Evolutionary conservation across 2,329 filamentous ascomycete genomes (phyloP), one percentile per base, ranked within the genome.

Genomic region (Pseudogymnoascus sp.): DNA sequence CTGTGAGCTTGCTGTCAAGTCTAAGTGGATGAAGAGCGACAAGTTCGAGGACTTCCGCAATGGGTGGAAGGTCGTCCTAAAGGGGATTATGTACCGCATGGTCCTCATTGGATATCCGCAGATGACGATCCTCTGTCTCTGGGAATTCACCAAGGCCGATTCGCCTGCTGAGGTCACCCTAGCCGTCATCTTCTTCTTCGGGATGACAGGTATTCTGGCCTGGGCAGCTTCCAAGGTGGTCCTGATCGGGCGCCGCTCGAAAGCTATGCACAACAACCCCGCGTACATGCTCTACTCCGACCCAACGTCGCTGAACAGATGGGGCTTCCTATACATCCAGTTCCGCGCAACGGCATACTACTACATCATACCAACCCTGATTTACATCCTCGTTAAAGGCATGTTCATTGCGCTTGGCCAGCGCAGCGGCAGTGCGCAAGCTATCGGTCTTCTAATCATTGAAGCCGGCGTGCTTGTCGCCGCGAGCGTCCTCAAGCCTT

Each of bases 221-320:
- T 97, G 91, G 90, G 93, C 93, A 58, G 87, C 91, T 0, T 88
- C 85, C 78, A 97, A 96, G 80, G 91, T 97, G 67, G 90, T 96
- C 69, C 84, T 86, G 62, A 89, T 97, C 66, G 93, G 92, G 31
- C 91, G 91, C 72, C 89, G 91, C 69, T 97, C 93, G 28, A 89
- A 96, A 66, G 77, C 83, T 63, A 91, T 96, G 86, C 93, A 97
- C 81, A 93, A 93, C 78, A 97, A 96, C 78, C 92, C 93, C 28
- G 93, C 93, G 25, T 97, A 97, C 76, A 96, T 97, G 69, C 86
- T 97, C 66, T 97, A 96, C 79, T 96, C 93, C 1, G 93, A 97
- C 71, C 92, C 93, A n/a, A 84, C 91, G 66, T 88, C 90, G 61
- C 84, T 97, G 67, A 96, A 97, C 84, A 96, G 96, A 78, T 97